phyloP scores from a whole-genome alignment of 2,329 filamentous ascomycete species.

The Aspergillus vadensis region DNA sequence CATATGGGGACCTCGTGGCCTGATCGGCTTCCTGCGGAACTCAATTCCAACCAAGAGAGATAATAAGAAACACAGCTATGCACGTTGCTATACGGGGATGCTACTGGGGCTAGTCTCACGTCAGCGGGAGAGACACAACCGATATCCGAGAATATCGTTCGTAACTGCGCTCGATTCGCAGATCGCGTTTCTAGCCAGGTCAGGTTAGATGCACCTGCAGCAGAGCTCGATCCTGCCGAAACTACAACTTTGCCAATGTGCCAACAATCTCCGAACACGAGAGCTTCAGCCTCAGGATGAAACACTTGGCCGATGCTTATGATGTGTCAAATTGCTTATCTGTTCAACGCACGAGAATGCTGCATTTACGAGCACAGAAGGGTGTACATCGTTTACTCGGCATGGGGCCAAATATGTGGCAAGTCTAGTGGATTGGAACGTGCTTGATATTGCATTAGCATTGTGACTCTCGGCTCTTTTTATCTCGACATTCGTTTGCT shows the following conservation, averaged over 20 bases:
- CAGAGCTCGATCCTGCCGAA: conserved; percentile 1
- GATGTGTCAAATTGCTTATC: background rate
- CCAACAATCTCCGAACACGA: background rate
- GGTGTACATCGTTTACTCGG: background rate
- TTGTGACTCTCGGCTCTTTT: too few species aligned
- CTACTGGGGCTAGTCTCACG: background rate
- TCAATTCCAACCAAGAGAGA: background rate
- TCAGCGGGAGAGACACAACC: background rate
- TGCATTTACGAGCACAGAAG: background rate
- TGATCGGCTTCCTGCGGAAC: too few species aligned
- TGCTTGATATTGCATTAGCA: too few species aligned
- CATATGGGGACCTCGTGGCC: too few species aligned
- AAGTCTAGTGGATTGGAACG: too few species aligned
- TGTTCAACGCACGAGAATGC: too few species aligned
- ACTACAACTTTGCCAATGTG: background rate
- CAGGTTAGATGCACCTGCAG: background rate
- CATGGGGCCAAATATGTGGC: too few species aligned
- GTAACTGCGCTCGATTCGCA: background rate
- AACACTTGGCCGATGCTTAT: background rate
- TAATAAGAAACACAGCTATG: background rate
- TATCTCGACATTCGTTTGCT: background rate
- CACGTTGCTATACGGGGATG: background rate
- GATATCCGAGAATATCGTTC: background rate
- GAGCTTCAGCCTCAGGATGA: background rate
- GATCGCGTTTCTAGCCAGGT: background rate